Conservation (phyloP, 73 alveolate species). For the Paramecium pentaurelia region DNA sequence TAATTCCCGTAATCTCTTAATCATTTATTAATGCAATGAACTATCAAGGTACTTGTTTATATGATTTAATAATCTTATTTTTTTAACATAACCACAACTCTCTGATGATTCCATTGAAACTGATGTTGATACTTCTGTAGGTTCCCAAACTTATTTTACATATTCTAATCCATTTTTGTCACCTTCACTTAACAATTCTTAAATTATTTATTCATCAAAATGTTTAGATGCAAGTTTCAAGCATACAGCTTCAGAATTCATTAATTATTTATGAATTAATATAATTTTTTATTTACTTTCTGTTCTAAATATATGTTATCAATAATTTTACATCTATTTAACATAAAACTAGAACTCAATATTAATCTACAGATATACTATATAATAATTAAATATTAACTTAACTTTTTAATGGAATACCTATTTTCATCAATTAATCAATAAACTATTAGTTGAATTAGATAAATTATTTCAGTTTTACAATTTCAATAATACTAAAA, state of each 20-base stretch:
- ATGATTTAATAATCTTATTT: background rate
- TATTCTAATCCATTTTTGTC: slow-evolving; percentile 26
- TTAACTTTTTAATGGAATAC: too few species aligned
- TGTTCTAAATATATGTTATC: background rate
- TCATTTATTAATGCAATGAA: background rate
- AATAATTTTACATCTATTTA: background rate
- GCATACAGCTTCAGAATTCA: slow-evolving; percentile 42
- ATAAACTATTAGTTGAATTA: too few species aligned
- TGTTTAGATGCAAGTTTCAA: slow-evolving; percentile 27
- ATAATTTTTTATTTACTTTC: background rate
- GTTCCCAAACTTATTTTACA: slow-evolving; percentile 39
- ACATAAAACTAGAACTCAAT: background rate
- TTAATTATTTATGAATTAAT: background rate
- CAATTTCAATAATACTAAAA: too few species aligned
- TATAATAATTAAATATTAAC: too few species aligned
- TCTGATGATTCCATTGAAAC: slow-evolving; percentile 14
- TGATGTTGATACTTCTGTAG: slow-evolving; percentile 15
- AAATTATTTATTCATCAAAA: background rate
- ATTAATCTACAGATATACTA: too few species aligned
- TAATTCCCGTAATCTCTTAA: slow-evolving; percentile 27
- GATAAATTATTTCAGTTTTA: too few species aligned
- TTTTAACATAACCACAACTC: slow-evolving; percentile 19
- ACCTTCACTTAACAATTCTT: background rate
- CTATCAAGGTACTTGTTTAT: slow-evolving; percentile 1
- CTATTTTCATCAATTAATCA: too few species aligned